Base-by-base conservation (phyloP, 306 rosid species). In the Castanea sativa region DNA sequence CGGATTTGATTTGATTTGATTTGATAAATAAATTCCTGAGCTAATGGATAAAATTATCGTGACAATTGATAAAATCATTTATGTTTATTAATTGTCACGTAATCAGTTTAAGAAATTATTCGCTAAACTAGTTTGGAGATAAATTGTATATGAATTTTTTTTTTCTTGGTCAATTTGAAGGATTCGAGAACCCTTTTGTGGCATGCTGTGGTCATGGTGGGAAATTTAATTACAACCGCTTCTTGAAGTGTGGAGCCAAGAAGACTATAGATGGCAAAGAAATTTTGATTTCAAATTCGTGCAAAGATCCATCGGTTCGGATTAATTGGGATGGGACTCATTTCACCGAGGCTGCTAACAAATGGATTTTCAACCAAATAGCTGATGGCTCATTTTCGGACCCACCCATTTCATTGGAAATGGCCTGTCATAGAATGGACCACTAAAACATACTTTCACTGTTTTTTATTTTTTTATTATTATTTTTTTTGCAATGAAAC, bases 121-220 rank as follows among this genome's bases (percentile, higher is more conserved):
- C 1, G 45, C 2, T 6, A 38, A 38, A 6, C 2, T 1, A 38
- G 43, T 38, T 38, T 38, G 43, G 2, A 38, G 7, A 38, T 6
- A 6, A 6, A 8, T 0, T 41, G 11, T 0, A 0, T 41, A 7
- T 38, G 45, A 41, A 7, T 55, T 71, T 25, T 53, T 25, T 53
- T 65, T 45, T 73, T 27, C 18, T 51, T 58, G 45, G 3, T 21
- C 52, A 69, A 8, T 38, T 53, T 84, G 91, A 78, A 94, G 97
- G 98, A 71, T 92, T 94, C 75, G 55, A 76, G 85, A 73, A 83
- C 33, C 88, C 97, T 1, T 32, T 94, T 52, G 85, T 86, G 73
- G 91, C 97, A 19, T 94, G 98, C 41, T 94, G 98, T 80, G 94
- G 97, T 2, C 94, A 94, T 38, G 97, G 97, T 61, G 97, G 94